A percentile compares a stretch with the other conserved stretches of the same genome.
phyloP scores from a whole-genome alignment of 1,139 yeast species.

The Candida sanyaensis region DNA sequence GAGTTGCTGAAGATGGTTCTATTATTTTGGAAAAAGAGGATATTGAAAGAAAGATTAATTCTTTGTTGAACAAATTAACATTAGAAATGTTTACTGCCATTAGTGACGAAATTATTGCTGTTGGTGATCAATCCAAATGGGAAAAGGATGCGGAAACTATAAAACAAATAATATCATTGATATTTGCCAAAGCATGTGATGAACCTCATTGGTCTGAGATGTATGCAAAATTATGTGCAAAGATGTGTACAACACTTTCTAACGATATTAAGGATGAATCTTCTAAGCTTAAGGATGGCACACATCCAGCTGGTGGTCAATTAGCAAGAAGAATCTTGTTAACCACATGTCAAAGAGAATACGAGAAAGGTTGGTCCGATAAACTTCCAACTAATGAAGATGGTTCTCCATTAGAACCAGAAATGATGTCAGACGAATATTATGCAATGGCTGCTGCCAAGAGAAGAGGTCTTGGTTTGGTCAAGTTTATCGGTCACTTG shows the following conservation, averaged over 20 bases:
- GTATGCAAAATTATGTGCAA: conserved; percentile 95
- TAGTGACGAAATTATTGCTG: conserved; percentile 69
- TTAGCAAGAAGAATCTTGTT: conserved; percentile 83
- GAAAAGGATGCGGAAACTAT: conserved; percentile 85
- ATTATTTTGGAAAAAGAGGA: conserved; percentile 69
- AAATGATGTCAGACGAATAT: conserved; percentile 96
- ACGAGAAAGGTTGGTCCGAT: conserved; percentile 94
- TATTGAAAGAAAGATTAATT: conserved; percentile 81
- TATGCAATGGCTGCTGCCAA: conserved; percentile 90
- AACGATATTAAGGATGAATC: conserved; percentile 68
- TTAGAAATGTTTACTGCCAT: conserved; percentile 88
- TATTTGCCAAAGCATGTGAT: conserved; percentile 96
- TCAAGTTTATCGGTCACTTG: conserved; percentile 93
- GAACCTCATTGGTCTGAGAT: conserved; percentile 98
- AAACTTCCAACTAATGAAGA: conserved; percentile 80
- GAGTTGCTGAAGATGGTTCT: conserved; percentile 77
- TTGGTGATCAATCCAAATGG: conserved; percentile 85
- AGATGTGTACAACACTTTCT: conserved; percentile 69
- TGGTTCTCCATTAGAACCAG: conserved; percentile 78
- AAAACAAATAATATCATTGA: conserved; percentile 76
- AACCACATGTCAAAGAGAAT: conserved; percentile 88
- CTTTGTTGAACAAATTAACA: conserved; percentile 89
- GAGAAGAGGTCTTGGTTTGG: conserved; percentile 97
- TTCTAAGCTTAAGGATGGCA: conserved; percentile 52
- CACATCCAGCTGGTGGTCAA: conserved; percentile 60